Percentiles rank a stretch among this genome's conserved stretches.
Evolutionary conservation across 2,329 filamentous ascomycete genomes (phyloP).

Genomic region (Cladosporium austrohemisphaericum): DNA sequence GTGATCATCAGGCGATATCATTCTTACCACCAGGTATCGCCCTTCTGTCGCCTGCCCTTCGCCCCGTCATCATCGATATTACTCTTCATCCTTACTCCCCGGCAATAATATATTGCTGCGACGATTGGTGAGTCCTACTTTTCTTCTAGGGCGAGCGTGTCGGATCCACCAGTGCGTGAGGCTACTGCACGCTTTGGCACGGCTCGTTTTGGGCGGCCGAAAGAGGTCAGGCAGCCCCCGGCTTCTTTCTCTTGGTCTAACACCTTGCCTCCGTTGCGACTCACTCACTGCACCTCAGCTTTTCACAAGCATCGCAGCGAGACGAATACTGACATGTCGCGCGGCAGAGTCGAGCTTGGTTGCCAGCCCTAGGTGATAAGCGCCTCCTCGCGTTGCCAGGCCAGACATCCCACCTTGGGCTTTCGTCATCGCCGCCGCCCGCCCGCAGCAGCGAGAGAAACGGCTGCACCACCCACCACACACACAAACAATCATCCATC

Average conservation of each 20-base stretch:
- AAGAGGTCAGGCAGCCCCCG: slow-evolving; percentile 8
- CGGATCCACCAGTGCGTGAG: slow-evolving; percentile 13
- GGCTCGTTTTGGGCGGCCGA: not conserved
- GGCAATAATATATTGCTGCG: not conserved
- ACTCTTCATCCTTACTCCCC: not conserved
- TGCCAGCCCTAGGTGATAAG: not conserved
- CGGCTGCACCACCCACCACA: slow-evolving; percentile 1
- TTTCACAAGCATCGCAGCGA: not conserved
- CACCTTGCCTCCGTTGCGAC: slow-evolving; percentile 6
- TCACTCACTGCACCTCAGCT: not conserved
- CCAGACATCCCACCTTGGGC: slow-evolving; percentile 7
- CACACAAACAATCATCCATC: not conserved
- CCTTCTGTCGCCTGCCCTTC: not conserved
- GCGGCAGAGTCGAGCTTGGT: not conserved
- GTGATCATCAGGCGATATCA: slow-evolving; percentile 8
- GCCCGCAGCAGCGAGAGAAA: not conserved
- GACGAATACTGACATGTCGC: slow-evolving; percentile 11
- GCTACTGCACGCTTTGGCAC: slow-evolving; percentile 11
- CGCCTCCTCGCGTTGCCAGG: not conserved
- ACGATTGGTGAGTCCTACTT: slow-evolving; percentile 12
- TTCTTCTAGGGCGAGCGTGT: slow-evolving; percentile 10
- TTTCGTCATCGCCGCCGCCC: not conserved
- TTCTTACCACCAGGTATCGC: no score
- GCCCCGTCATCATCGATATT: not conserved
- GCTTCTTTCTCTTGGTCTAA: not conserved